Evolutionary conservation across 139 green algal species (phyloP).

Genomic region (Coelastrella sp.): DNA sequence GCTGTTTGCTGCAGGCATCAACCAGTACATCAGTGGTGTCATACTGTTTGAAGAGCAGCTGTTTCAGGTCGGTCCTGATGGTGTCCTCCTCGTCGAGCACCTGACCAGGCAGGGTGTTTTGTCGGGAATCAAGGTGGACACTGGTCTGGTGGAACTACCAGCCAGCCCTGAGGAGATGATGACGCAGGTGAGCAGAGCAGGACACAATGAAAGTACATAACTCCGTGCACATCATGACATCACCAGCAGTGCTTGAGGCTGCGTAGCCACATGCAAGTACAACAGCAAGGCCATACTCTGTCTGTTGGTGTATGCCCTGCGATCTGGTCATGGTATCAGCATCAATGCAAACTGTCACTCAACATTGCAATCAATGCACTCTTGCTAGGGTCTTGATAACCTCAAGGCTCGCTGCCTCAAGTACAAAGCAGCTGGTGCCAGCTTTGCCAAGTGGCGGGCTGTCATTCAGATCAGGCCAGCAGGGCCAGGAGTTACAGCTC

Average conservation of each 20-base stretch:
- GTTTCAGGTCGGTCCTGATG: conserved; percentile 68
- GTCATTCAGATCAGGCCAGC: conserved; percentile 80
- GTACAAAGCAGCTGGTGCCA: conserved; percentile 73
- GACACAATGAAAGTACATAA: too few species aligned
- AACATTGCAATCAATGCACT: background rate
- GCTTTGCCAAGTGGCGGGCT: conserved; percentile 94
- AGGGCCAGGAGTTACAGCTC: conserved; percentile 61
- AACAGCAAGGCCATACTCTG: too few species aligned
- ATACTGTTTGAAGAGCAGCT: conserved; percentile 97
- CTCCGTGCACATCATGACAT: too few species aligned
- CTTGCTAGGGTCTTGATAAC: conserved; percentile 88
- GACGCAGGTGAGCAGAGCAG: conserved; percentile 34
- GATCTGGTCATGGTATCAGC: too few species aligned
- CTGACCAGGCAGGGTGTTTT: conserved; percentile 75
- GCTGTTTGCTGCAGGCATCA: conserved; percentile 9
- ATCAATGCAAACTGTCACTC: background rate
- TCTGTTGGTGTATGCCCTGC: too few species aligned
- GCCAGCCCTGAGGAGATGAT: conserved; percentile 10
- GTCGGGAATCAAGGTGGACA: conserved; percentile 94
- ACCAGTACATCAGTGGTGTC: conserved; percentile 27
- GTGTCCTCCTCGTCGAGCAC: conserved; percentile 80
- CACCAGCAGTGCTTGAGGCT: too few species aligned
- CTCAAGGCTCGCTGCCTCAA: conserved; percentile 81
- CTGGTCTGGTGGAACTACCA: background rate
- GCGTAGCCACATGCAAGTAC: too few species aligned